Evolutionary conservation across 148 eudicot genomes (phyloP).

Genomic region (Diospyros kaki): DNA sequence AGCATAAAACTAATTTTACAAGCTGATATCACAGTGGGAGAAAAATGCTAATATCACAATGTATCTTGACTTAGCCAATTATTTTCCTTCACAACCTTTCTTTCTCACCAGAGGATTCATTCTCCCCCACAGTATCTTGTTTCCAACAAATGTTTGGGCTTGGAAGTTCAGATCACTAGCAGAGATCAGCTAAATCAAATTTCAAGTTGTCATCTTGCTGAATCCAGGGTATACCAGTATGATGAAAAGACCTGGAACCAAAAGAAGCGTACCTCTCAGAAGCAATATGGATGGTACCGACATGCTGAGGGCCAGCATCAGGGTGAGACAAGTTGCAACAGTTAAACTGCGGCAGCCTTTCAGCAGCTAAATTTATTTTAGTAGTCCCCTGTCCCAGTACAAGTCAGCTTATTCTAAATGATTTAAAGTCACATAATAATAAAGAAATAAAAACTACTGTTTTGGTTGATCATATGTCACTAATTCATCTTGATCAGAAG

Average conservation of each 20-base stretch:
- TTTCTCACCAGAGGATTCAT: too few species aligned
- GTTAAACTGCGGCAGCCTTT: slow-evolving; percentile 61
- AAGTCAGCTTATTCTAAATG: not conserved
- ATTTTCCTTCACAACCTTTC: too few species aligned
- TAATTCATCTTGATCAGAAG: not conserved
- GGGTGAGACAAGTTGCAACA: slow-evolving; percentile 49
- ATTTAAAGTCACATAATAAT: not conserved
- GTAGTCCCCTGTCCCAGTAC: slow-evolving; percentile 73
- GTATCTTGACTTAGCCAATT: too few species aligned
- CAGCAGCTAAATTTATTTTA: slow-evolving; percentile 91
- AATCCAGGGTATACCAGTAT: not conserved
- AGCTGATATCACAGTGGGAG: not conserved
- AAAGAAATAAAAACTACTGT: not conserved
- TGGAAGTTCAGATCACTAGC: not conserved
- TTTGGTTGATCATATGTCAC: not conserved
- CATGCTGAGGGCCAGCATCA: slow-evolving; percentile 82
- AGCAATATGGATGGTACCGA: slow-evolving; percentile 96
- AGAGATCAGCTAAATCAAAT: not conserved
- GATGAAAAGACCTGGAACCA: not conserved
- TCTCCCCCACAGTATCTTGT: too few species aligned
- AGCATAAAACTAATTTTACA: slow-evolving; percentile 3
- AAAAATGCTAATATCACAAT: too few species aligned
- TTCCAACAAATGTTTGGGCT: too few species aligned
- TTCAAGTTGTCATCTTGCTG: not conserved
- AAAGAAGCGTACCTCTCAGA: slow-evolving; percentile 64